Percentiles rank a stretch among this genome's conserved stretches.
Evolutionary conservation across 192 early-diverging fungal species (phyloP).

Genomic region (Coemansia sp.): DNA sequence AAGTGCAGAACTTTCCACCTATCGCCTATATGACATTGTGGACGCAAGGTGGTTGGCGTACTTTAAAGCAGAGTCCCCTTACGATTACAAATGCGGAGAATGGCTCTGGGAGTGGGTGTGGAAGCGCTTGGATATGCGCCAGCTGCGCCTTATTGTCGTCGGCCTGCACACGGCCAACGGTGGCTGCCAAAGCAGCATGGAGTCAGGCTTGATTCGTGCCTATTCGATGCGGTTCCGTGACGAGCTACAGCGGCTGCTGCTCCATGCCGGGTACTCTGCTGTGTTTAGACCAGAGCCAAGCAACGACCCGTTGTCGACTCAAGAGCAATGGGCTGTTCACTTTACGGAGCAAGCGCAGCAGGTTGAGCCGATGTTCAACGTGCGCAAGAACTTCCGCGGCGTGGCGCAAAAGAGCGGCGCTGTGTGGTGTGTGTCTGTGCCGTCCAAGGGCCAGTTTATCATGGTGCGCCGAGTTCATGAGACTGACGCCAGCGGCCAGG

Average conservation of each 20-base stretch:
- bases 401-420: constrained; percentile 18
- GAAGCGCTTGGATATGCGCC: constrained; percentile 9
- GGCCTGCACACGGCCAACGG: constrained; percentile 20
- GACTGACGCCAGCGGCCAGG: constrained; percentile 7
- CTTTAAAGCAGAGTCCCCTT: neutral
- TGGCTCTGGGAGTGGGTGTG: constrained; percentile 27
- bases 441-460: constrained; percentile 33
- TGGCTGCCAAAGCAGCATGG: neutral
- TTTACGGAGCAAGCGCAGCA: constrained; percentile 12
- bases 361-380: constrained; percentile 23
- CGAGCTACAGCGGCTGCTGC: constrained; percentile 35
- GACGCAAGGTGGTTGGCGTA: neutral
- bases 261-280: constrained; percentile 42
- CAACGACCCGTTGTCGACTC: neutral
- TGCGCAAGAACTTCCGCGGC: constrained; percentile 17
- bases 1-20: neutral
- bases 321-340: neutral
- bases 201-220: constrained; percentile 9
- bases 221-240: constrained; percentile 25
- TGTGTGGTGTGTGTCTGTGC: constrained; percentile 36
- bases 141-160: constrained; percentile 16
- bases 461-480: constrained; percentile 29
- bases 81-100: neutral
- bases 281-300: constrained; percentile 9
- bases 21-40: neutral